A percentile compares a stretch with the other conserved stretches of the same genome.
phyloP scores from a whole-genome alignment of 306 rosid species.

The Sophora flavescens region DNA sequence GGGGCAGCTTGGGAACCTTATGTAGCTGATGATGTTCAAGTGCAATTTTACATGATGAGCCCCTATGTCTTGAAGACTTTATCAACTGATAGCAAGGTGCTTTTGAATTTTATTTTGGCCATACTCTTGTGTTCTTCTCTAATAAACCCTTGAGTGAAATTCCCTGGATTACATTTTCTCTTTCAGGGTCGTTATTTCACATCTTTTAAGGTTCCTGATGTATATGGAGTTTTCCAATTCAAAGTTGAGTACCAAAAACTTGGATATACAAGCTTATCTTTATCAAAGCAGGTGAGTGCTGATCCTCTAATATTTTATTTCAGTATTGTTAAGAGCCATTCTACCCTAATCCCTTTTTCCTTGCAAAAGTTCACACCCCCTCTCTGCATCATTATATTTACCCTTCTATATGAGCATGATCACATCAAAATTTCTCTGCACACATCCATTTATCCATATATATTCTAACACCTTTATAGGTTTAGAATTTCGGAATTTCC shows the following conservation, averaged over 20 bases:
- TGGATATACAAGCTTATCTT: conserved; percentile 84
- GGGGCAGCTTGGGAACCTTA: conserved; percentile 94
- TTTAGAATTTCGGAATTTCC: conserved; percentile 30
- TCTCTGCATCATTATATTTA: conserved; percentile 23
- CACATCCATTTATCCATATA: not conserved
- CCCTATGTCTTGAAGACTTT: conserved; percentile 95
- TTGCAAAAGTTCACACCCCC: not conserved
- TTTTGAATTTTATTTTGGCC: conserved; percentile 20
- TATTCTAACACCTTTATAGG: conserved; percentile 7
- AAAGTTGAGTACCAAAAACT: conserved; percentile 91
- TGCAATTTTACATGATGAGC: conserved; percentile 99
- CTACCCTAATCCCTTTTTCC: not conserved
- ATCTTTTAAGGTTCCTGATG: conserved; percentile 95
- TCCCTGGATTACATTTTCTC: conserved; percentile 17
- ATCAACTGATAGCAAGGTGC: conserved; percentile 80
- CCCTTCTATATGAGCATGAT: conserved; percentile 25
- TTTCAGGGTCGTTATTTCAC: conserved; percentile 83
- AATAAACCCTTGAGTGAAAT: conserved; percentile 26
- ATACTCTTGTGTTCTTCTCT: conserved; percentile 17
- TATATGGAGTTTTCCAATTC: conserved; percentile 98
- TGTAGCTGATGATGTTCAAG: conserved; percentile 89
- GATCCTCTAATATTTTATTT: conserved; percentile 19
- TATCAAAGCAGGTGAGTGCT: conserved; percentile 84
- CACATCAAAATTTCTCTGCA: conserved; percentile 2
- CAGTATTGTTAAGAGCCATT: conserved; percentile 13